phyloP scores from a whole-genome alignment of 2,329 filamentous ascomycete species.

The Chaetomium globosum region DNA sequence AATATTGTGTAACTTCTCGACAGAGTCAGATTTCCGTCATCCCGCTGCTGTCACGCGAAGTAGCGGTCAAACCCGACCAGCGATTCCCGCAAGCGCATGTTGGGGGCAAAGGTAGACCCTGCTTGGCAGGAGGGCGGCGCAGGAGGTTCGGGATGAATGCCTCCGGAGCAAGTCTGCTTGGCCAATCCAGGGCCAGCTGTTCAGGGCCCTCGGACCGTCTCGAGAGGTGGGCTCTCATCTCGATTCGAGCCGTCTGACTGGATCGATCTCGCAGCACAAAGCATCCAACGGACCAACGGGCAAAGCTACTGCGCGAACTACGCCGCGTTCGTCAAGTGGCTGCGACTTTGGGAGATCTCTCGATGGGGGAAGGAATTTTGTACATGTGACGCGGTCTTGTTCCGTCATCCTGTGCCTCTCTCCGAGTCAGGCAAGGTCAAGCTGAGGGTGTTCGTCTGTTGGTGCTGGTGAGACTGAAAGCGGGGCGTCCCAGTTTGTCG shows the following conservation, averaged over 20 bases:
- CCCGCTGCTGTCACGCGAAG: not conserved
- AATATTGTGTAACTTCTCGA: not conserved
- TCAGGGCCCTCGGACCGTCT: not conserved
- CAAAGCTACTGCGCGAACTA: not conserved
- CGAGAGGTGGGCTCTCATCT: not conserved
- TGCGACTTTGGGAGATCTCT: not conserved
- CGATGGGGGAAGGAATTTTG: not conserved
- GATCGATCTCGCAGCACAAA: not conserved
- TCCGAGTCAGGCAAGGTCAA: not conserved
- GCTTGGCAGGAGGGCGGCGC: not conserved
- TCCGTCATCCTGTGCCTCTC: not conserved
- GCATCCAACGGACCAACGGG: not conserved
- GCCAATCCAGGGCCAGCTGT: not conserved
- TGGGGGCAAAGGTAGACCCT: not conserved
- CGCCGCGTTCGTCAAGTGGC: not conserved
- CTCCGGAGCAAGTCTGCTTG: not conserved
- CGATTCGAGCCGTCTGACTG: not conserved
- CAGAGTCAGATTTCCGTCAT: not conserved
- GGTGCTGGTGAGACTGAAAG: conserved; percentile 15
- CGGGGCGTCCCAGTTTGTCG: conserved; percentile 24
- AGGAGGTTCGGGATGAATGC: not conserved
- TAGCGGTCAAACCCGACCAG: conserved; percentile 10
- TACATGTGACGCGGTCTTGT: not conserved
- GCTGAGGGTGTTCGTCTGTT: conserved; percentile 5
- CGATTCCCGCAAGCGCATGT: not conserved